Base-by-base conservation (phyloP, 352 stramenopile genomes). In the Pythium myriotylum region DNA sequence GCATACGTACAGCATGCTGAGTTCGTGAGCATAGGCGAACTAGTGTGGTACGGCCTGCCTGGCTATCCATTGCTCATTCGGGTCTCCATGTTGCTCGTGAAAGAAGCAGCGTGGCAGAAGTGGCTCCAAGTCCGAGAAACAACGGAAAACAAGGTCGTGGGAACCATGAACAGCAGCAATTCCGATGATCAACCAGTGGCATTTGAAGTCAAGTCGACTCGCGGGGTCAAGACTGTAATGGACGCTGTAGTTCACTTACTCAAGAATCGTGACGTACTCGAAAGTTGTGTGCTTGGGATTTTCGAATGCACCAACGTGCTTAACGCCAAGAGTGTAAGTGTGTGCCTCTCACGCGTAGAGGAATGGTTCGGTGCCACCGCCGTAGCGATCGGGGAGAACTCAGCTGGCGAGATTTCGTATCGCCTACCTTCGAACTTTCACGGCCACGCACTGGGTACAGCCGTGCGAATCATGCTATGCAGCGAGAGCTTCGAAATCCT, bases 241-340 rank as follows among this genome's bases (percentile, higher is more conserved):
- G 73, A 84, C 29, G 76, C 71, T 12, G 80, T 79, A 8, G 64
- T 67, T 0, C 78, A 90, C 17, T 65, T 88, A 45, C 66, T 90
- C 14, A 72, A 73, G 43, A 91, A 93, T 49, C 68, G 65, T 12
- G 75, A 91, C 26, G 22, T 90, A 9, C 62, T 91, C 7, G 80
- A 91, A 50, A 86, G 72, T 47, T 85, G 75, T 42, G 76, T 88
- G 32, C 55, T 91, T 19, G 84, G 81, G 26, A 62, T 89, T 54
- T 86, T 88, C 49, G 84, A 93, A 60, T 84, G 76, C 45, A 93
- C 81, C 6, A 93, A 91, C 58, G 73, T 89, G 7, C 59, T 88
- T 8, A 76, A 88, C 50, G 58, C 74, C 7, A 82, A 83, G 17
- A 91, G 81, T 10, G 78, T 93, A 29, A 72, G 78, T 27, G 65